phyloP scores from a whole-genome alignment of 2,329 filamentous ascomycete genomes.

The Arthrobotrys musiformis region DNA sequence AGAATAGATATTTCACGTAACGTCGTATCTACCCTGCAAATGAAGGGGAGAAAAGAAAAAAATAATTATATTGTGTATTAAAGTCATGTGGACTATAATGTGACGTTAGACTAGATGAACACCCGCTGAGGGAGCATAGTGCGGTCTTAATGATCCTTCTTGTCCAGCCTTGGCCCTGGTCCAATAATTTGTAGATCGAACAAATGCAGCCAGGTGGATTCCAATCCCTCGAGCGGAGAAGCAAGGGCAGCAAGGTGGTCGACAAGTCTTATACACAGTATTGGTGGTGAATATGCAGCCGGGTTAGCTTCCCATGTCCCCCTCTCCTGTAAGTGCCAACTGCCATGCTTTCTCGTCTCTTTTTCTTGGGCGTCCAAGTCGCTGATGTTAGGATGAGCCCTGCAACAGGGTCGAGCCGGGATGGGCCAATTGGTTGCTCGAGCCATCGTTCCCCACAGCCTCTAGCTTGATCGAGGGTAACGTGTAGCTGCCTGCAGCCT shows the following conservation, averaged over 20 bases:
- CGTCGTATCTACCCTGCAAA: constrained; percentile 46
- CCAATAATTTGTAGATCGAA: constrained; percentile 30
- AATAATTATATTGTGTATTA: constrained; percentile 17
- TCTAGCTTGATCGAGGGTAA: constrained; percentile 43
- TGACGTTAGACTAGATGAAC: constrained; percentile 45
- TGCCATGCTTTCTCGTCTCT: constrained; percentile 31
- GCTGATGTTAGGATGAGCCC: constrained; percentile 10
- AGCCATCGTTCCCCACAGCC: constrained; percentile 10
- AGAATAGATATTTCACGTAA: constrained; percentile 22
- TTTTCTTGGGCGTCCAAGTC: constrained; percentile 15
- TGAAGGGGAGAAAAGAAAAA: constrained; percentile 10
- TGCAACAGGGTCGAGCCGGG: background rate
- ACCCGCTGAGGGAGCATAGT: constrained; percentile 18
- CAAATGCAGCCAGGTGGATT: constrained; percentile 29
- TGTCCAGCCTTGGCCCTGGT: constrained; percentile 47
- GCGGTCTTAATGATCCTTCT: constrained; percentile 50
- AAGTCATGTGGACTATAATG: constrained; percentile 54
- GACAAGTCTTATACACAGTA: constrained; percentile 14
- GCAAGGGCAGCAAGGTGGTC: constrained; percentile 24
- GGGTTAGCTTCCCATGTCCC: constrained; percentile 34
- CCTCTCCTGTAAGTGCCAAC: constrained; percentile 21
- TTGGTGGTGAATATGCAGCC: constrained; percentile 29
- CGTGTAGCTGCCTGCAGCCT: constrained; percentile 43
- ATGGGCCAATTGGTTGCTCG: constrained; percentile 36
- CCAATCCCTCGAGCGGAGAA: constrained; percentile 40